phyloP scores from a whole-genome alignment of 805 yeast species.

The Suhomyces emberorum region DNA sequence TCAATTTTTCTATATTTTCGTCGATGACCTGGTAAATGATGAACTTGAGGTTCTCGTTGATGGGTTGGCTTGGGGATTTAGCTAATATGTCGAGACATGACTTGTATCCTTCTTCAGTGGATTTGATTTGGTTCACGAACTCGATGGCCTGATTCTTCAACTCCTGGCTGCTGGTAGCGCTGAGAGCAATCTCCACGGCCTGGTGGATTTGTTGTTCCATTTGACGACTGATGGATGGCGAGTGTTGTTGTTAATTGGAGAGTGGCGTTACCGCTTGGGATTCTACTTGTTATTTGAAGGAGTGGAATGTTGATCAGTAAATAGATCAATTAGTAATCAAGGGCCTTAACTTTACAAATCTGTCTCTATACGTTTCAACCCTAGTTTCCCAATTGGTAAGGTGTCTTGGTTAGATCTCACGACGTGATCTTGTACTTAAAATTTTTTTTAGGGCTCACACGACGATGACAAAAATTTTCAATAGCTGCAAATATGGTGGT shows the following conservation, averaged over 20 bases:
- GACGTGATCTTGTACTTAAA: no score
- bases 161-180: slow-evolving; percentile 58
- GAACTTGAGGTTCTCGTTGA: slow-evolving; percentile 58
- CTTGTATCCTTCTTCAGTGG: slow-evolving; percentile 53
- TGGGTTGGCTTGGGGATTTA: slow-evolving; percentile 16
- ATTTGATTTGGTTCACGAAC: slow-evolving; percentile 51
- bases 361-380: no score
- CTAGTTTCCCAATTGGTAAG: no score
- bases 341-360: no score
- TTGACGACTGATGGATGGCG: not conserved
- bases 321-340: no score
- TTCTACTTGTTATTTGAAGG: not conserved
- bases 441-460: no score
- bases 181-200: slow-evolving; percentile 81
- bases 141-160: slow-evolving; percentile 54
- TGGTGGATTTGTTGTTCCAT: slow-evolving; percentile 70
- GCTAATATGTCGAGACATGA: slow-evolving; percentile 50
- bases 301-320: no score
- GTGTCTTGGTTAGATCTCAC: no score
- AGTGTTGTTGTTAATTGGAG: not conserved
- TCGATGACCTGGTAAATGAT: slow-evolving; percentile 71
- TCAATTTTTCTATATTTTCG: slow-evolving; percentile 45
- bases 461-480: no score
- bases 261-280: no score
- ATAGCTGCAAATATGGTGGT: no score